Base-by-base conservation (phyloP, 164 flowering plant genomes). In the Aristolochia contorta region DNA sequence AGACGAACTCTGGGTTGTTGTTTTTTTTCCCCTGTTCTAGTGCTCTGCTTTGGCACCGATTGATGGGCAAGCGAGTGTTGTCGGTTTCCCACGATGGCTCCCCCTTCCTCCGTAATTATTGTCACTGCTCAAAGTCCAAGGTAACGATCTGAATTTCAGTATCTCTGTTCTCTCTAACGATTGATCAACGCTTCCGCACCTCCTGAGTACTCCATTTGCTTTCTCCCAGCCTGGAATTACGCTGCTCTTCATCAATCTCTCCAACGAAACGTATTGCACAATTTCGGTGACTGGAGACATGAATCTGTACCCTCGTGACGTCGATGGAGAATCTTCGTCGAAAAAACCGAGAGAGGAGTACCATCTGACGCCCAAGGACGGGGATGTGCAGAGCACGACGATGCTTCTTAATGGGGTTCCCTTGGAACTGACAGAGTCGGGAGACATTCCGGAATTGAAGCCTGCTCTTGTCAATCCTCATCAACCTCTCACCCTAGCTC, bases 1-100 rank as follows among this genome's bases (percentile, higher is more conserved):
- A 13, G 13, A 18, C 22, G 33, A 2, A n/a, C 33, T 16, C 2
- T 6, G 23, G 24, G 14, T 46, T 12, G 13, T n/a, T 33, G 15
- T 0, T 13, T 10, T 53, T 61, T 33, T n/a, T n/a, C n/a, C n/a
- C 2, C 12, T 33, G 43, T 16, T 58, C 0, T 76, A 87, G 96
- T 53, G 84, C 96, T 6, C 85, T 85, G n/a, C 65, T 88, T 54
- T 85, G 89, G 90, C 82, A 86, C 66, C 84, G 80, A 12, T 59
- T 89, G 23, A 89, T 86, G 96, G 96, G 89, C 21, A 78, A 61
- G 49, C 62, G 47, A 0, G 88, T 85, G 15, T 81, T 88, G 14
- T 9, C 68, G 0, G 63, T 72, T 2, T 55, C 56, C 7, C 77
- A 74, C 50, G 14, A 32, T 16, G 77, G 77, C 22, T 70, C 82